Conservation (phyloP, 2,329 filamentous ascomycete species). For the Xylariaceae sp. region DNA sequence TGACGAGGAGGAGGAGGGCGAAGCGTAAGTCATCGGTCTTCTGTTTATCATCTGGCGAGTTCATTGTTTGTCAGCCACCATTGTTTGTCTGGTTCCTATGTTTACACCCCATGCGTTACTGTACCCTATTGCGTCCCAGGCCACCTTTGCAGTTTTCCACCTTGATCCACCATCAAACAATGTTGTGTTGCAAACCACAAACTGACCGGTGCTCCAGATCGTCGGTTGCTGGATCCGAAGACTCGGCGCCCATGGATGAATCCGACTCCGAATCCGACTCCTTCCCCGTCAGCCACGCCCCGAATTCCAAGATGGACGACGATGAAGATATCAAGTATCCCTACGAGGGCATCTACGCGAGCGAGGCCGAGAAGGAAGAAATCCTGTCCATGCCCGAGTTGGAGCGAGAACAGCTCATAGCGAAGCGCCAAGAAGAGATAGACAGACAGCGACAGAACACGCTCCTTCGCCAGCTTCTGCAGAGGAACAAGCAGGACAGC, state of each 20-base stretch:
- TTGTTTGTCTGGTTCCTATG: too few relatives aligned
- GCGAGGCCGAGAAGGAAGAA: conserved; percentile 64
- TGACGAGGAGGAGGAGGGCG: conserved; percentile 73
- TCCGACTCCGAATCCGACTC: conserved; percentile 72
- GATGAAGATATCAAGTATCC: conserved; percentile 64
- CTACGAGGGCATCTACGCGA: conserved; percentile 79
- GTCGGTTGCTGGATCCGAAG: conserved; percentile 63
- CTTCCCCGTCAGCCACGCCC: conserved; percentile 33
- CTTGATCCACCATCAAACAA: neutral
- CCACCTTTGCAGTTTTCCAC: neutral
- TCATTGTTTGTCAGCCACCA: too few relatives aligned
- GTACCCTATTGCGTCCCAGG: neutral
- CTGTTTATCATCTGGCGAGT: neutral
- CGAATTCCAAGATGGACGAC: conserved; percentile 32
- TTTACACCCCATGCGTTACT: neutral
- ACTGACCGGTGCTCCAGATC: conserved; percentile 47
- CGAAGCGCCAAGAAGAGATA: conserved; percentile 77
- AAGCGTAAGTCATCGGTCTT: conserved; percentile 59
- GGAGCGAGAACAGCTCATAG: conserved; percentile 83
- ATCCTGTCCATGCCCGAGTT: conserved; percentile 88
- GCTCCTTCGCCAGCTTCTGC: conserved; percentile 72
- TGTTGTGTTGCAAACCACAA: conserved; percentile 2
- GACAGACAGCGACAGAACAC: conserved; percentile 77
- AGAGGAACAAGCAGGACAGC: conserved; percentile 54
- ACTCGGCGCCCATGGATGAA: conserved; percentile 85